Evolutionary conservation across 2,329 filamentous ascomycete genomes (phyloP).

Genomic region (Aspergillus chevalieri): DNA sequence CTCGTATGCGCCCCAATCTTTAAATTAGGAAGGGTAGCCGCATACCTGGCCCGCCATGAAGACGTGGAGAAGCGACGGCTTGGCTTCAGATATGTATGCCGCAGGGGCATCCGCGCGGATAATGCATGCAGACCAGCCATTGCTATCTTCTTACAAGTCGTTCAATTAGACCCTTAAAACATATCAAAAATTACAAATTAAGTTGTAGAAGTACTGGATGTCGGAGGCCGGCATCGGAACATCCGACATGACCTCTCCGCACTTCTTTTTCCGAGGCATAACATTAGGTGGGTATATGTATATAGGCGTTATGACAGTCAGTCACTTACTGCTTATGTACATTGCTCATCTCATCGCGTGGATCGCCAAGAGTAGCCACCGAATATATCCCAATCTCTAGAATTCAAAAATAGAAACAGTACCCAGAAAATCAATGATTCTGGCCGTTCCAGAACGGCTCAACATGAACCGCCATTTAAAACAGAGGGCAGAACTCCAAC

Average conservation of each 20-base stretch:
- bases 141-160: background rate
- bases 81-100: constrained; percentile 2
- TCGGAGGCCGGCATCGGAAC: background rate
- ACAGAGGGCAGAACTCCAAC: background rate
- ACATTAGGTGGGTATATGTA: no score
- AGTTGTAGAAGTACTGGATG: background rate
- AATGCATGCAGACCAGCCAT: constrained; percentile 17
- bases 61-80: constrained; percentile 28
- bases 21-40: constrained; percentile 59
- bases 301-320: no score
- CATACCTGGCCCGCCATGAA: constrained; percentile 37
- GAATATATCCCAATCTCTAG: no score
- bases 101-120: constrained; percentile 14
- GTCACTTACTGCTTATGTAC: no score
- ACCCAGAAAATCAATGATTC: background rate
- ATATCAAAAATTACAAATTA: background rate
- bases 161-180: background rate
- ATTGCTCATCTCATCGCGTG: no score
- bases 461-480: background rate
- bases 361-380: no score
- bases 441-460: no score
- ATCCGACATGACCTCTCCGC: no score
- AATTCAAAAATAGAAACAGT: background rate
- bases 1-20: constrained; percentile 61
- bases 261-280: no score